Evolutionary conservation across 1,139 yeast genomes (phyloP), one percentile per base, ranked within the genome.

Genomic region (Suhomyces choctaworum): DNA sequence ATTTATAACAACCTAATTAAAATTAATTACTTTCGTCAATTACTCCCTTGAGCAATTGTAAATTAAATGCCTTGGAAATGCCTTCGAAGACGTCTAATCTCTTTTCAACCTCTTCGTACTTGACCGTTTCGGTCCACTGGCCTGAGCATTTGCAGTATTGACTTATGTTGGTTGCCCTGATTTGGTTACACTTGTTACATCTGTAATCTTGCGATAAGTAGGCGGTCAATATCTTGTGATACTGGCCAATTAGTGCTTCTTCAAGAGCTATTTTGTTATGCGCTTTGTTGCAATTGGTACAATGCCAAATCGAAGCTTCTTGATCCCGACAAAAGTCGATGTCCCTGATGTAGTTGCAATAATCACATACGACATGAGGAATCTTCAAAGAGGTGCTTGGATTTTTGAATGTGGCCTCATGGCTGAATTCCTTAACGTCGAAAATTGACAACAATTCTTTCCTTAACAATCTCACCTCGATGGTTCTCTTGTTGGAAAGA

Each of bases 101-200:
- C 32, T 63, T 63, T 21, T 66, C 62, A 5, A 88, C 56, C 0
- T 70, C 73, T 3, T 55, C 61, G 34, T 69, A 64, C 9, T 70
- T 55, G 16, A 81, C 56, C 0, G 87, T 78, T 36, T 79, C 83
- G 1, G 60, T 64, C 96, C 96, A 92, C 22, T 63, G 58, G 3
- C 99, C 98, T 0, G 98, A 89, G 57, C 98, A 94, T 24, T 74
- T 65, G 59, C 98, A 94, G 56, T 81, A 80, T 22, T 70, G 70
- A 31, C 89, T 76, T 76, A 94, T 70, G 45, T 84, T 82, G 48
- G 78, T 82, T 24, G 76, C 78, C 49, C 80, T 78, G 37, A 88
- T 68, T 40, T 72, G 77, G 26, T 76, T 71, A 61, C 98, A 94
- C 55, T 85, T 87, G 11, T 63, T 56, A 59, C 99, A 94, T 47